Conservation (phyloP, 2,329 filamentous ascomycete species). For the Neophaeococcomyces aloes region DNA sequence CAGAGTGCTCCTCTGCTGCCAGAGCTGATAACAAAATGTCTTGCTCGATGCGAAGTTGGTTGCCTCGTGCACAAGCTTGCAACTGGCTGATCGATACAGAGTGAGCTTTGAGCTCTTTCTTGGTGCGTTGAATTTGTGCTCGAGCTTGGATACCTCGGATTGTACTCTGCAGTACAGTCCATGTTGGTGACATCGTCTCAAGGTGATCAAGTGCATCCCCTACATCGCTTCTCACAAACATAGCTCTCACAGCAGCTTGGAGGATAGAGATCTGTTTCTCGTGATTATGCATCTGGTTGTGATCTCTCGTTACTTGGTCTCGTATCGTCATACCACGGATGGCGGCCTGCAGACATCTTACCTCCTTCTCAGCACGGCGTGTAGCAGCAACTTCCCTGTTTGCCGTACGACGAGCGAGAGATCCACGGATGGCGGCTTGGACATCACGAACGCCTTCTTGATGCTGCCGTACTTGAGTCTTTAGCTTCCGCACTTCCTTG, state of each 20-base stretch:
- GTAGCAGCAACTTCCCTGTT: slow-evolving; percentile 49
- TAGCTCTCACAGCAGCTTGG: slow-evolving; percentile 29
- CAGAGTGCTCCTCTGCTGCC: slow-evolving; percentile 45
- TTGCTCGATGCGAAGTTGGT: slow-evolving; percentile 33
- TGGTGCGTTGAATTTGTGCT: slow-evolving; percentile 24
- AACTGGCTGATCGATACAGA: slow-evolving; percentile 36
- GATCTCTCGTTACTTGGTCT: slow-evolving; percentile 9
- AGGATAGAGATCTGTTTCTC: slow-evolving; percentile 36
- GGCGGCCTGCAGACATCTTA: slow-evolving; percentile 52
- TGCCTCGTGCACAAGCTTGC: slow-evolving; percentile 43
- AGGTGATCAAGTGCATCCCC: slow-evolving; percentile 32
- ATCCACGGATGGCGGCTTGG: slow-evolving; percentile 47
- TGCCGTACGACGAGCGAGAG: slow-evolving; percentile 32
- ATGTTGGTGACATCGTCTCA: slow-evolving; percentile 31
- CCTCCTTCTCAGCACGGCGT: slow-evolving; percentile 52
- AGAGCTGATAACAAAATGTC: slow-evolving; percentile 43
- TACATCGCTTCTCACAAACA: slow-evolving; percentile 29
- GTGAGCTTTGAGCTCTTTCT: slow-evolving; percentile 34
- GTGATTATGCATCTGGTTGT: slow-evolving; percentile 13
- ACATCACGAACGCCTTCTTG: slow-evolving; percentile 38
- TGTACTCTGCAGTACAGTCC: slow-evolving; percentile 37
- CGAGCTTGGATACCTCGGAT: slow-evolving; percentile 32
- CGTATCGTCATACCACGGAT: slow-evolving; percentile 44
- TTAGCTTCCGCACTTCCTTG: slow-evolving; percentile 33
- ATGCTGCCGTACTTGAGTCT: slow-evolving; percentile 29